Conservation (phyloP, 306 rosid species). For the Carpinus viminea region DNA sequence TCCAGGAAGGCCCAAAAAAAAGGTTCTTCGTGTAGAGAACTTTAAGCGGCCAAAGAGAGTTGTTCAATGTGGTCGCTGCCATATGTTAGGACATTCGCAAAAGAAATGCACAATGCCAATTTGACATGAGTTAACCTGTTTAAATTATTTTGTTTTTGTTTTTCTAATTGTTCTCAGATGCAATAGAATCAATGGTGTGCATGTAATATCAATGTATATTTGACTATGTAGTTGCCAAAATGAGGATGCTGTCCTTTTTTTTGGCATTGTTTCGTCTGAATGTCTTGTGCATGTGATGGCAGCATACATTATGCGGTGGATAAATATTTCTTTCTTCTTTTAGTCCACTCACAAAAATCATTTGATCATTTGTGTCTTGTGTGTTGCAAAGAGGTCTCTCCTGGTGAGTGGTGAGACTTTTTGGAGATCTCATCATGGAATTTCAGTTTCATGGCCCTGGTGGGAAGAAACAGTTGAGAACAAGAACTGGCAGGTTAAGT, state of each 20-base stretch:
- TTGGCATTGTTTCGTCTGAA: slow-evolving; percentile 27
- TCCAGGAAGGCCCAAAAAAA: slow-evolving; percentile 97
- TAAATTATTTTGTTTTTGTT: slow-evolving; percentile 25
- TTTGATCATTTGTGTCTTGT: background rate
- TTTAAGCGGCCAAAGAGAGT: slow-evolving; percentile 94
- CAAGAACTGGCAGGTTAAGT: background rate
- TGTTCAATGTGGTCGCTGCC: slow-evolving; percentile 98
- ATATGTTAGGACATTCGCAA: slow-evolving; percentile 97
- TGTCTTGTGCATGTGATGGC: slow-evolving; percentile 19
- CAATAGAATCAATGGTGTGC: slow-evolving; percentile 48
- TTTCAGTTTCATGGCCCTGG: slow-evolving; percentile 3
- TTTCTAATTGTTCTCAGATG: slow-evolving; percentile 25
- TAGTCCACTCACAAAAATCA: background rate
- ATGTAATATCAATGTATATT: slow-evolving; percentile 57
- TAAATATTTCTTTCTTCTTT: background rate
- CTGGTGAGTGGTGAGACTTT: background rate
- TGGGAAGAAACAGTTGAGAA: background rate
- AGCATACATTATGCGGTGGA: background rate
- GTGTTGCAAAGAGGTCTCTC: background rate
- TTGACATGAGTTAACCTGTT: slow-evolving; percentile 49
- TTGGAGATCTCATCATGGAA: background rate
- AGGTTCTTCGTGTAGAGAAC: slow-evolving; percentile 83
- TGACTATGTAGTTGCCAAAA: slow-evolving; percentile 41
- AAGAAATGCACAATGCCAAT: slow-evolving; percentile 89
- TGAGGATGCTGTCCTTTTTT: slow-evolving; percentile 41